Conservation (phyloP, 108 stramenopile genomes). For the Skeletonema menzelii region DNA sequence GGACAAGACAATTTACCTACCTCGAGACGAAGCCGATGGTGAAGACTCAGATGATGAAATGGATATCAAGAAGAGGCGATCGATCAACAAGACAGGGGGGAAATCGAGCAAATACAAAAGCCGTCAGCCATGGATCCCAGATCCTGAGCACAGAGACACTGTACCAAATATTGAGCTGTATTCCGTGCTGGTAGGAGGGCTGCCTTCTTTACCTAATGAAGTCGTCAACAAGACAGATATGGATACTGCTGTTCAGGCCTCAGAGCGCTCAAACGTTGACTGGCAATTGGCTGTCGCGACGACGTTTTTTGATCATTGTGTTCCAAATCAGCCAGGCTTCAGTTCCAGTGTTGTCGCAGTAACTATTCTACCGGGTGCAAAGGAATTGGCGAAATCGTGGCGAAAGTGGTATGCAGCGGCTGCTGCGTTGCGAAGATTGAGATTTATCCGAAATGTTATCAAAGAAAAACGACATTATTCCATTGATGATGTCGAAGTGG, state of each 20-base stretch:
- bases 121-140: conserved; percentile 79
- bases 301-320: conserved; percentile 85
- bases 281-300: conserved; percentile 84
- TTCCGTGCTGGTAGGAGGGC: conserved; percentile 77
- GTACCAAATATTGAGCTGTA: conserved; percentile 83
- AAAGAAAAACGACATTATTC: conserved; percentile 44
- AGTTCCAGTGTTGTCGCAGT: conserved; percentile 86
- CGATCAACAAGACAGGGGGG: conserved; percentile 15
- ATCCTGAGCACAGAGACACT: conserved; percentile 84
- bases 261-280: conserved; percentile 58
- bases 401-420: conserved; percentile 85
- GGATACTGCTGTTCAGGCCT: conserved; percentile 36
- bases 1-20: conserved; percentile 44
- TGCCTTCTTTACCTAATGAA: conserved; percentile 71
- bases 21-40: conserved; percentile 30
- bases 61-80: conserved; percentile 32
- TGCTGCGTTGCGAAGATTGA: conserved; percentile 65
- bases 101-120: conserved; percentile 21
- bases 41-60: conserved; percentile 18
- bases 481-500: conserved; percentile 34
- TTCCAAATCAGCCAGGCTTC: conserved; percentile 86
- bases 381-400: conserved; percentile 76
- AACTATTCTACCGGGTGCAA: conserved; percentile 75
- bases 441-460: conserved; percentile 64
- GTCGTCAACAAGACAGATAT: conserved; percentile 51